Conservation (phyloP, 2,329 filamentous ascomycete genomes). For the Beauveria asiatica region DNA sequence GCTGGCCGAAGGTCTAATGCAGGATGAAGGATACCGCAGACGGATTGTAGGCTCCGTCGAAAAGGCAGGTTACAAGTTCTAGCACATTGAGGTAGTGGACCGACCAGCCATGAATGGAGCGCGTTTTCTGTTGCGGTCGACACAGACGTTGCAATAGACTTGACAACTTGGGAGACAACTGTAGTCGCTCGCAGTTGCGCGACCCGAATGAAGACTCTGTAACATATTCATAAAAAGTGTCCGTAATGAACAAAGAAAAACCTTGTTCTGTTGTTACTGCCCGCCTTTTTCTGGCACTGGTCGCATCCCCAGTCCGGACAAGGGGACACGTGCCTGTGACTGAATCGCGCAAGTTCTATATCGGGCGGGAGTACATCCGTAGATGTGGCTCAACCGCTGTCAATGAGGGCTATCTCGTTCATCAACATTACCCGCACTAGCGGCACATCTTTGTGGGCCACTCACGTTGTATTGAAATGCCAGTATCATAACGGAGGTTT, state of each 20-base stretch:
- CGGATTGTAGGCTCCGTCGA: constrained; percentile 9
- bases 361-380: constrained; percentile 4
- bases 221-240: neutral
- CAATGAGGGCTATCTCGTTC: neutral
- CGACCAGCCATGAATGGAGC: constrained; percentile 15
- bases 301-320: neutral
- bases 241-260: neutral
- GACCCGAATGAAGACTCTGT: neutral
- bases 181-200: neutral
- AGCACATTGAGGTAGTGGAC: constrained; percentile 11
- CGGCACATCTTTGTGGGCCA: constrained; percentile 2
- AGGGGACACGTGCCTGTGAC: neutral
- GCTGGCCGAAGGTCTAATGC: constrained; percentile 18
- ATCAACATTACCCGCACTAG: constrained; percentile 5
- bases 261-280: neutral
- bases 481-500: neutral
- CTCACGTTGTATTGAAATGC: constrained; percentile 1
- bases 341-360: constrained; percentile 7
- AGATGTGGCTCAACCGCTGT: constrained; percentile 5
- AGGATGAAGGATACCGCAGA: constrained; percentile 13
- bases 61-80: constrained; percentile 12
- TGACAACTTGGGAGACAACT: neutral
- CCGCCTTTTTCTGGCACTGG: neutral
- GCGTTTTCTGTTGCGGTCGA: neutral
- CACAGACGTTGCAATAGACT: neutral